Percentiles rank a stretch among this genome's conserved stretches.
phyloP scores from a whole-genome alignment of 31 red algal genomes.

The Asparagopsis taxiformis region DNA sequence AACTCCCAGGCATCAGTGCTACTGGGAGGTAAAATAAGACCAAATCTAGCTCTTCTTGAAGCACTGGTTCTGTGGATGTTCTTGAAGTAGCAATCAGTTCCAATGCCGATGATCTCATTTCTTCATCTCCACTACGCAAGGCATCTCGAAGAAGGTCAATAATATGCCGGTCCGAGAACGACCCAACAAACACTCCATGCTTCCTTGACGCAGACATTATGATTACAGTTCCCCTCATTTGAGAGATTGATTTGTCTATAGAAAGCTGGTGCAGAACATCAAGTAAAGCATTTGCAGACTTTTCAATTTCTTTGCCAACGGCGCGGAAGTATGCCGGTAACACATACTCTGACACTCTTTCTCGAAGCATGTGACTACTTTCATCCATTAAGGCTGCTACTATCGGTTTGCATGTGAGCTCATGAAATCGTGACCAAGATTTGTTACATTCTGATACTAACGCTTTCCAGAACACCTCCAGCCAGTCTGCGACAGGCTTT shows the following conservation, averaged over 20 bases:
- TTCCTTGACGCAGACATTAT: conserved; percentile 34
- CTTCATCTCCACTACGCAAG: conserved; percentile 20
- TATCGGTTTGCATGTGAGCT: conserved; percentile 6
- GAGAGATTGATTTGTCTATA: neutral
- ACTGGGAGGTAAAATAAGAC: conserved; percentile 25
- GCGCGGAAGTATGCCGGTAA: conserved; percentile 37
- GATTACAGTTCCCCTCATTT: conserved; percentile 6
- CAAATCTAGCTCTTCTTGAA: conserved; percentile 37
- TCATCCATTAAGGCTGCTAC: conserved; percentile 9
- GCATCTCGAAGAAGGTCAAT: conserved; percentile 20
- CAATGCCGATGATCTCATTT: conserved; percentile 27
- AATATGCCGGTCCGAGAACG: conserved; percentile 24
- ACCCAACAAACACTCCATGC: conserved; percentile 31
- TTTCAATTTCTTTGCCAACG: conserved; percentile 8
- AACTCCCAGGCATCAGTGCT: conserved; percentile 24
- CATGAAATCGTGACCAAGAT: neutral
- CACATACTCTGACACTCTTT: conserved; percentile 21
- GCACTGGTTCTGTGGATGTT: conserved; percentile 23
- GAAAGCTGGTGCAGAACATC: neutral
- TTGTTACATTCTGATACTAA: conserved; percentile 11
- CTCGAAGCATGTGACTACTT: conserved; percentile 2
- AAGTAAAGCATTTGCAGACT: conserved; percentile 6
- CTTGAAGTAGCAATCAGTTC: conserved; percentile 33
- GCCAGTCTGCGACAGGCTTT: conserved; percentile 40
- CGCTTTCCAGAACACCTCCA: conserved; percentile 33